Percentiles rank a stretch among this genome's conserved stretches.
phyloP scores from a whole-genome alignment of 2,329 filamentous ascomycete genomes.

The Fusarium temperatum region DNA sequence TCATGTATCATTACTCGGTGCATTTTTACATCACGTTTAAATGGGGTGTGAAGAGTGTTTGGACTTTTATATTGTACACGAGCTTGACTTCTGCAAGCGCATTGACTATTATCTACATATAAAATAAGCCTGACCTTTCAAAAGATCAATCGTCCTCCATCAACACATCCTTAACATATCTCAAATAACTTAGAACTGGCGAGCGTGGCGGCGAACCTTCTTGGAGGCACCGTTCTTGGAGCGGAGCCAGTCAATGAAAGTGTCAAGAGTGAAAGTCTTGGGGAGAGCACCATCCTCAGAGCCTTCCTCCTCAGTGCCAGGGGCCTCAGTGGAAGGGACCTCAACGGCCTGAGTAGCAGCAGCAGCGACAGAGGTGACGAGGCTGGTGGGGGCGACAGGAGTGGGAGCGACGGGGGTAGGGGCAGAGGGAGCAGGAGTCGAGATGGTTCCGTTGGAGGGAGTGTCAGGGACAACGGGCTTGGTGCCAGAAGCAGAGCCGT shows the following conservation, averaged over 20 bases:
- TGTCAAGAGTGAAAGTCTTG: conserved; percentile 38
- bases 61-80: not conserved
- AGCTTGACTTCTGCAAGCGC: not conserved
- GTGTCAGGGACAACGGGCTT: conserved; percentile 16
- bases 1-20: no score
- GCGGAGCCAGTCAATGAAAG: conserved; percentile 35
- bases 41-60: accelerated
- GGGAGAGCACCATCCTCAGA: conserved; percentile 18
- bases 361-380: not conserved
- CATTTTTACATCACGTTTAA: not conserved
- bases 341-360: not conserved
- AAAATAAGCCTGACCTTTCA: not conserved
- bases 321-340: not conserved
- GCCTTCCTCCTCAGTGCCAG: not conserved
- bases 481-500: conserved; percentile 25
- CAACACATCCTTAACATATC: not conserved
- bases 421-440: conserved; percentile 4
- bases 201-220: conserved; percentile 36
- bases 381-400: not conserved
- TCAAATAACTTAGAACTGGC: conserved; percentile 24
- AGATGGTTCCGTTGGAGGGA: conserved; percentile 3
- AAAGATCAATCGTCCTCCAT: not conserved
- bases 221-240: conserved; percentile 4
- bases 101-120: conserved; percentile 8
- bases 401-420: not conserved